Percentiles rank a stretch among this genome's conserved stretches.
These are phyloP conservation scores for Hemileccinum hortonii DNA, from an alignment of 1,284 basidiomycete genomes.

Conservation along the genomic window DNA sequence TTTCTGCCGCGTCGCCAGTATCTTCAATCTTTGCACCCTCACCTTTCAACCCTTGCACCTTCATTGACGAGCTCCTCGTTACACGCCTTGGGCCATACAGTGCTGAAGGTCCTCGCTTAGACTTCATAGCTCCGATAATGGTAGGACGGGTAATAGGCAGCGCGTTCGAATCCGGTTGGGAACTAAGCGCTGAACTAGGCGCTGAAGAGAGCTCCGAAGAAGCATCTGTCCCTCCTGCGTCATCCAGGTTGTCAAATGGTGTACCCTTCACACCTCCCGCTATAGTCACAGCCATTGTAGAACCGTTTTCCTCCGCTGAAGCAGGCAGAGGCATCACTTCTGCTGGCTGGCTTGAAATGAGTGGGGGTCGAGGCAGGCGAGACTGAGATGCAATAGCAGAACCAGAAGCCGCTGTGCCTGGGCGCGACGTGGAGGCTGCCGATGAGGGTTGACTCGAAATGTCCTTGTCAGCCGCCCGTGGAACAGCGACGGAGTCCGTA, in stretches of 20 bases:
- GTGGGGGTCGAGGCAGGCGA: neutral
- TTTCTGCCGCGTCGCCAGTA: neutral
- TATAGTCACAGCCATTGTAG: neutral
- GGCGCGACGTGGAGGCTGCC: neutral
- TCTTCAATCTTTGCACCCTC: neutral
- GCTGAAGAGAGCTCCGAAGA: neutral
- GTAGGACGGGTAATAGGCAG: neutral
- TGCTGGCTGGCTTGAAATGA: neutral
- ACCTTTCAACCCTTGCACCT: constrained; percentile 10
- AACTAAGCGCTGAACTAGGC: neutral
- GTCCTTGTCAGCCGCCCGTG: constrained; percentile 2
- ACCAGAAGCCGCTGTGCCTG: neutral
- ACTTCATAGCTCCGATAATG: constrained; percentile 14
- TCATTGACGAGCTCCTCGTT: constrained; percentile 32
- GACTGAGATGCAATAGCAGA: neutral
- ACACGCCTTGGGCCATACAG: constrained; percentile 18
- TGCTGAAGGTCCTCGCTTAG: constrained; percentile 13
- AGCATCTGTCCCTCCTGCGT: neutral
- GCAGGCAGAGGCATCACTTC: constrained; percentile 1
- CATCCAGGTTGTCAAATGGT: neutral
- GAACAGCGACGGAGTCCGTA: neutral
- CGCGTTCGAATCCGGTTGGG: neutral
- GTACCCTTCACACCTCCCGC: neutral
- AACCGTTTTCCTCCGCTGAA: neutral
- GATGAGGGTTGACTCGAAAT: constrained; percentile 1